Conservation (phyloP, 805 yeast species). For the Sugiyamaella floridensis region DNA sequence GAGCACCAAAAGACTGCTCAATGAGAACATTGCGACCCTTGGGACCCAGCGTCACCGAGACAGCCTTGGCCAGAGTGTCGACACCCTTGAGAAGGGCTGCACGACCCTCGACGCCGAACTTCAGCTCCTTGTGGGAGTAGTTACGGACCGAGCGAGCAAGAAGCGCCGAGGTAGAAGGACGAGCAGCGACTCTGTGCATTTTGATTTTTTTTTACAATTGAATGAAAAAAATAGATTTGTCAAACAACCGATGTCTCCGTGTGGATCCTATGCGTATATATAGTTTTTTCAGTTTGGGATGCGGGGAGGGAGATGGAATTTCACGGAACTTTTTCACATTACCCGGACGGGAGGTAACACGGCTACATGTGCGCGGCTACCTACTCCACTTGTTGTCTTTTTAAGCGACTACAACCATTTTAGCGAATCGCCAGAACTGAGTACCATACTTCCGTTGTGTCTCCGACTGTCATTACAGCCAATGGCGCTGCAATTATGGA, state of each 20-base stretch:
- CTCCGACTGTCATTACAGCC: too few relatives aligned
- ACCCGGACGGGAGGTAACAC: not conserved
- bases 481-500: not conserved
- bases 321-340: not conserved
- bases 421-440: not conserved
- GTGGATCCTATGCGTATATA: not conserved
- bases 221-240: not conserved
- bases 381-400: not conserved
- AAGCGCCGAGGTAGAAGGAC: slow-evolving; percentile 15
- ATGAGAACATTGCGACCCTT: slow-evolving; percentile 95
- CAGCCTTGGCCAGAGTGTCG: slow-evolving; percentile 91
- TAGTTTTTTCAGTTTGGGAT: not conserved
- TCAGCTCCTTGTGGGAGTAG: slow-evolving; percentile 76
- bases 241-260: not conserved
- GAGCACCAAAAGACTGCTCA: slow-evolving; percentile 94
- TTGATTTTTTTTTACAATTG: slow-evolving; percentile 1
- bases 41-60: slow-evolving; percentile 93
- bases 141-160: slow-evolving; percentile 25
- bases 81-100: slow-evolving; percentile 92
- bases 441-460: not conserved
- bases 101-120: slow-evolving; percentile 96
- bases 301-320: not conserved
- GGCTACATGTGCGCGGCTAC: not conserved
- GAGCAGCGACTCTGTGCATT: slow-evolving; percentile 22
- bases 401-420: too few relatives aligned